Evolutionary conservation across 2,329 filamentous ascomycete species (phyloP).

Genomic region (Arthrobotrys iridis): DNA sequence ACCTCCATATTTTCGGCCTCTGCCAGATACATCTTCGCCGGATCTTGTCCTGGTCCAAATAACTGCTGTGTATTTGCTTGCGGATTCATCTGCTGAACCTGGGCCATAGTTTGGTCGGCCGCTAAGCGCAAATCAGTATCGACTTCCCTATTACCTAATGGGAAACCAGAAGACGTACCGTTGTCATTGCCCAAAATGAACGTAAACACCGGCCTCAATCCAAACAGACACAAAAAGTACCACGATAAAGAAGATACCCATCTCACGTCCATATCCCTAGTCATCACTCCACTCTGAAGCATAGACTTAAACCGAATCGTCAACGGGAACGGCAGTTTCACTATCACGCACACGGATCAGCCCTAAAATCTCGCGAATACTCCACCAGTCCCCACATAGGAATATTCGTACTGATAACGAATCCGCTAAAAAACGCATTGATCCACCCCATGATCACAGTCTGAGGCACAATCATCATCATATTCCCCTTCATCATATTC

Average conservation of each 20-base stretch:
- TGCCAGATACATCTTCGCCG: conserved; percentile 90
- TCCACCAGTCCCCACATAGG: background rate
- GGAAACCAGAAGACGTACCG: conserved; percentile 68
- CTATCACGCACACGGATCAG: conserved; percentile 61
- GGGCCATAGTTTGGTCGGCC: conserved; percentile 88
- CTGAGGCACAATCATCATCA: conserved; percentile 99
- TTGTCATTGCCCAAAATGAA: conserved; percentile 97
- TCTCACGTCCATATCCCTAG: conserved; percentile 92
- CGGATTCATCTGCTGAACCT: conserved; percentile 79
- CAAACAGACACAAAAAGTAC: conserved; percentile 98
- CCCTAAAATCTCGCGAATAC: background rate
- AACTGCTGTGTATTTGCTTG: conserved; percentile 69
- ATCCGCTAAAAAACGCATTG: conserved; percentile 98
- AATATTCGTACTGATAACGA: conserved; percentile 82
- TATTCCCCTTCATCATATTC: conserved; percentile 99
- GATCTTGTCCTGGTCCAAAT: conserved; percentile 92
- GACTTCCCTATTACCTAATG: conserved; percentile 16
- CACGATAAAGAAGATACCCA: conserved; percentile 99
- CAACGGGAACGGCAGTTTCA: conserved; percentile 96
- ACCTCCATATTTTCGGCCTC: conserved; percentile 97
- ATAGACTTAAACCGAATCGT: conserved; percentile 99
- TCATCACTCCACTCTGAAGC: conserved; percentile 96
- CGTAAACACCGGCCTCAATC: conserved; percentile 94
- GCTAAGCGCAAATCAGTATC: conserved; percentile 66
- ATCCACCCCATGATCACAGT: conserved; percentile 99